These are phyloP conservation scores for Mucor circinelloides DNA, from an alignment of 371 early-diverging fungal species.

Conservation along the genomic window DNA sequence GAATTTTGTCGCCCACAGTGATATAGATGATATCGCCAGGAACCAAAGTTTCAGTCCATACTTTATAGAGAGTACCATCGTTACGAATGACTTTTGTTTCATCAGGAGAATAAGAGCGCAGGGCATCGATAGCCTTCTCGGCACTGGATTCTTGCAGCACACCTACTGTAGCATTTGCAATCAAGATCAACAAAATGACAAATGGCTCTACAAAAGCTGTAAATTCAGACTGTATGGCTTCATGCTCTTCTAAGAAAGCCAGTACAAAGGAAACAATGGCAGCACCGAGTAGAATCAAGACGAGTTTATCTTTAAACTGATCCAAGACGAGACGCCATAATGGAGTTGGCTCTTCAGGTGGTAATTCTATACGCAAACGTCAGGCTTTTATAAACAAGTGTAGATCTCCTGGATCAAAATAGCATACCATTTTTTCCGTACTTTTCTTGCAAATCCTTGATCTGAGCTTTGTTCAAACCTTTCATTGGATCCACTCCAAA, in stretches of 20 bases:
- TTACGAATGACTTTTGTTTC: slow-evolving; percentile 76
- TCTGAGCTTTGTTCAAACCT: slow-evolving; percentile 64
- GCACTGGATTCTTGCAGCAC: slow-evolving; percentile 96
- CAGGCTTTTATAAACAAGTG: no score
- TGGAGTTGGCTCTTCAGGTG: slow-evolving; percentile 84
- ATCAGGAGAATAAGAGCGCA: slow-evolving; percentile 94
- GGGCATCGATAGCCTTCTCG: slow-evolving; percentile 95
- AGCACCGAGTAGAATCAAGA: neutral
- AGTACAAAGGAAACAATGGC: neutral
- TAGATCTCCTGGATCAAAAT: no score
- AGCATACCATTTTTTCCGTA: slow-evolving; percentile 76
- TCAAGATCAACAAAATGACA: slow-evolving; percentile 94
- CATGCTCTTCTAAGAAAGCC: neutral
- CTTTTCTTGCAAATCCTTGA: slow-evolving; percentile 48
- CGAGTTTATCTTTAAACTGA: slow-evolving; percentile 93
- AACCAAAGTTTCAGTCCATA: slow-evolving; percentile 82
- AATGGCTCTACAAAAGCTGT: slow-evolving; percentile 97
- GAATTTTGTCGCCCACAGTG: slow-evolving; percentile 92
- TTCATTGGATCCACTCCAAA: slow-evolving; percentile 59
- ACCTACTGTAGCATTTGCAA: slow-evolving; percentile 97
- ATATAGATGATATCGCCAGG: slow-evolving; percentile 95
- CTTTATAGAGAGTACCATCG: slow-evolving; percentile 66
- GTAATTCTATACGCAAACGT: slow-evolving; percentile 48
- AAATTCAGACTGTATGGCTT: slow-evolving; percentile 24
- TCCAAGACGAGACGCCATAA: slow-evolving; percentile 90